These are phyloP conservation scores for Zygotorulaspora florentina DNA, from an alignment of 805 yeast genomes.

Conservation along the genomic window DNA sequence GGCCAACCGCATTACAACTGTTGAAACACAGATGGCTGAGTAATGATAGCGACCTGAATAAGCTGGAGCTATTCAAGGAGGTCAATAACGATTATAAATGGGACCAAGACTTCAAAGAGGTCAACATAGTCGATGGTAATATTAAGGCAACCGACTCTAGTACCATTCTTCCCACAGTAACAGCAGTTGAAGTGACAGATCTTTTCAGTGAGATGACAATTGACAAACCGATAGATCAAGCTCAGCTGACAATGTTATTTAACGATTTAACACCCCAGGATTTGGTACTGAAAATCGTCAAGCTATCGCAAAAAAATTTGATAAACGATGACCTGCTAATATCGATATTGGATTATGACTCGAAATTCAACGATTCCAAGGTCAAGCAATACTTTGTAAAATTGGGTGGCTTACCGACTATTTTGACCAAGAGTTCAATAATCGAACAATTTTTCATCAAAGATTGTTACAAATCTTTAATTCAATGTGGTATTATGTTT, in stretches of 20 bases:
- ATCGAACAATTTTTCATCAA: constrained; percentile 17
- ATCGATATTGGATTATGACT: constrained; percentile 23
- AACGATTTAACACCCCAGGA: constrained; percentile 5
- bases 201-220: not conserved
- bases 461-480: constrained; percentile 12
- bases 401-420: constrained; percentile 26
- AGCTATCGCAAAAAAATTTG: not conserved
- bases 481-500: constrained; percentile 29
- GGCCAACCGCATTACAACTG: constrained; percentile 63
- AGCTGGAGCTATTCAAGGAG: constrained; percentile 27
- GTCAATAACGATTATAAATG: constrained; percentile 19
- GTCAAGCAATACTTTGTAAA: constrained; percentile 20
- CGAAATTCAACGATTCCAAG: constrained; percentile 18
- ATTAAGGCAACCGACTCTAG: not conserved
- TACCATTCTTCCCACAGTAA: not conserved
- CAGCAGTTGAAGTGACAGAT: not conserved
- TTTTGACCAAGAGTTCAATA: constrained; percentile 12
- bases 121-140: not conserved
- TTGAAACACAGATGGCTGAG: constrained; percentile 53
- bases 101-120: constrained; percentile 31
- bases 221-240: not conserved
- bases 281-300: constrained; percentile 3
- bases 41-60: constrained; percentile 11
- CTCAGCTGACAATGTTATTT: constrained; percentile 6
- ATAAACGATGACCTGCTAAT: constrained; percentile 4